These are phyloP conservation scores for Penicillium sp. DNA, from an alignment of 2,329 filamentous ascomycete species.

Conservation along the genomic window DNA sequence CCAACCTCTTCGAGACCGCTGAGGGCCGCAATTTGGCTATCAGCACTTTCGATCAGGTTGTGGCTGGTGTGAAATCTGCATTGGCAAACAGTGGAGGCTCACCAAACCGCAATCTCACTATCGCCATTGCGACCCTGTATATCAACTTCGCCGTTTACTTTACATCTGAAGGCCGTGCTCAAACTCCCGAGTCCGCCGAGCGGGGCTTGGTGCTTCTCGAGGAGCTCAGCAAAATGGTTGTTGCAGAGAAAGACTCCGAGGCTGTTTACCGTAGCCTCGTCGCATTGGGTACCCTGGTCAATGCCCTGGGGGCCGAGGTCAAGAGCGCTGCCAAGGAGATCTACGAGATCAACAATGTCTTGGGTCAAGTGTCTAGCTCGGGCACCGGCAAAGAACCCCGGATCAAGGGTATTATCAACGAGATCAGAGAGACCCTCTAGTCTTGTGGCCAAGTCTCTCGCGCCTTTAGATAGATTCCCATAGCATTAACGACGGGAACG, in stretches of 20 bases:
- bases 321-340: conserved; percentile 54
- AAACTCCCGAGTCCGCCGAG: conserved; percentile 42
- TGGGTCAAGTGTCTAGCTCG: conserved; percentile 46
- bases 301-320: conserved; percentile 54
- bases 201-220: conserved; percentile 52
- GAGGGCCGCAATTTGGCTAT: conserved; percentile 63
- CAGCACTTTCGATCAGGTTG: conserved; percentile 54
- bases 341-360: conserved; percentile 46
- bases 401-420: conserved; percentile 54
- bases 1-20: conserved; percentile 73
- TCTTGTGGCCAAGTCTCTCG: conserved; percentile 11
- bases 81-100: conserved; percentile 48
- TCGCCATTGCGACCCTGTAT: conserved; percentile 73
- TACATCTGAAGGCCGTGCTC: conserved; percentile 41
- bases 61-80: conserved; percentile 59
- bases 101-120: conserved; percentile 69
- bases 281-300: conserved; percentile 70
- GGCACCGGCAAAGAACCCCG: conserved; percentile 53
- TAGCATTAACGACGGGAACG: conserved; percentile 16
- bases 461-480: conserved; percentile 12
- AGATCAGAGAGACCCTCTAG: conserved; percentile 47
- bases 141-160: conserved; percentile 80
- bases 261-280: conserved; percentile 77
- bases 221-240: conserved; percentile 58
- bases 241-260: conserved; percentile 67